These are phyloP conservation scores for Hyphodiscus sp. DNA, from an alignment of 2,329 filamentous ascomycete species.

Conservation along the genomic window DNA sequence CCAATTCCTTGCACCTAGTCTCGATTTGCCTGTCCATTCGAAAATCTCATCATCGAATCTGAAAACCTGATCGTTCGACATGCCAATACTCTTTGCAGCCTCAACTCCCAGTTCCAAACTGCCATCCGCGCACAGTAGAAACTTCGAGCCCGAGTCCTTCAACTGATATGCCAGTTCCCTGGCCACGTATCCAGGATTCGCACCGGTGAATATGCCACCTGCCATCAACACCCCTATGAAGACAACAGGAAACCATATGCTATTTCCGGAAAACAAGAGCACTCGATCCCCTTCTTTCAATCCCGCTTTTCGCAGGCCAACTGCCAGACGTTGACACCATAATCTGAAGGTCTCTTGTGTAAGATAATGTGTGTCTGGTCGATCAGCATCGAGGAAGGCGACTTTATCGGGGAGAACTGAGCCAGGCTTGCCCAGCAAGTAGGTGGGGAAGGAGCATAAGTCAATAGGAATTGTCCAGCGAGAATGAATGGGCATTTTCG, in stretches of 20 bases:
- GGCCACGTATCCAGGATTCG: conserved; percentile 63
- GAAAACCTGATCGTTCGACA: conserved; percentile 53
- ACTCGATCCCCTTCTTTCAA: conserved; percentile 63
- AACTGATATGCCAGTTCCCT: conserved; percentile 72
- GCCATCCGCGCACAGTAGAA: conserved; percentile 57
- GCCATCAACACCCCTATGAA: conserved; percentile 72
- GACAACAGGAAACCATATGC: conserved; percentile 63
- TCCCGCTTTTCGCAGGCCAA: conserved; percentile 58
- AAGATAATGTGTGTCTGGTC: conserved; percentile 60
- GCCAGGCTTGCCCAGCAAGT: conserved; percentile 46
- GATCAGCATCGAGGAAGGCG: conserved; percentile 57
- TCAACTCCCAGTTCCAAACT: conserved; percentile 58
- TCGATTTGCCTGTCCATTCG: conserved; percentile 33
- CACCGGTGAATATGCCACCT: conserved; percentile 70
- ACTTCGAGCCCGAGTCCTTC: conserved; percentile 60
- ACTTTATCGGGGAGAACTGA: conserved; percentile 37
- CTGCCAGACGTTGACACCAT: conserved; percentile 65
- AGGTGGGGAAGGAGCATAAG: conserved; percentile 45
- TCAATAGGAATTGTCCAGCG: conserved; percentile 20
- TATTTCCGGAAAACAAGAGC: conserved; percentile 67
- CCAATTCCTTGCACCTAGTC: conserved; percentile 53
- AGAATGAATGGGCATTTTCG: conserved; percentile 21
- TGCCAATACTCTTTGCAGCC: conserved; percentile 52
- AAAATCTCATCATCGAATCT: conserved; percentile 54
- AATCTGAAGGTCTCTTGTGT: conserved; percentile 59